Evolutionary conservation across 441 rosid genomes (phyloP).

Genomic region (Brassica hybrid): DNA sequence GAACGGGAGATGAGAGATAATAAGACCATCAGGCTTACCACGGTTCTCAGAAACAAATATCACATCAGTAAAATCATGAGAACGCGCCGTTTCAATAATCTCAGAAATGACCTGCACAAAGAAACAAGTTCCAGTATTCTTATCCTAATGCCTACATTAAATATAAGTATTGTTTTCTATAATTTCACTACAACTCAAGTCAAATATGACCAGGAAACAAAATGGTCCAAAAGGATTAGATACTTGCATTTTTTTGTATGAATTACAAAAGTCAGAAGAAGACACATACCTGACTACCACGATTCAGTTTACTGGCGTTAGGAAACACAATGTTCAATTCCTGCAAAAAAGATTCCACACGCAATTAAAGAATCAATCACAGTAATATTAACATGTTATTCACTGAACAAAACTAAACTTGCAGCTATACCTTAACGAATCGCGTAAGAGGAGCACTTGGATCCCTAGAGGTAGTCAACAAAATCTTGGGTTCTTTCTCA

Average conservation of each 20-base stretch:
- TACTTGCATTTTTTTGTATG: background rate
- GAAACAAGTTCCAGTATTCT: constrained; percentile 5
- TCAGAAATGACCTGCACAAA: constrained; percentile 79
- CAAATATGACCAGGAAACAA: too few species aligned
- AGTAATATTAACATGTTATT: background rate
- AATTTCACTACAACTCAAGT: too few species aligned
- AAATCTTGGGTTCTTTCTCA: constrained; percentile 76
- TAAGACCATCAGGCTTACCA: constrained; percentile 91
- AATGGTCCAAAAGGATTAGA: background rate
- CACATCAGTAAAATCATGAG: constrained; percentile 92
- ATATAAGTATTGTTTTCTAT: background rate
- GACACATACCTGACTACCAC: constrained; percentile 81
- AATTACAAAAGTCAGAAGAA: background rate
- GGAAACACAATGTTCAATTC: constrained; percentile 90
- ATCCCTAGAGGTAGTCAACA: constrained; percentile 84
- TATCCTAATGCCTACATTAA: background rate
- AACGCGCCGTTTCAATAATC: constrained; percentile 84
- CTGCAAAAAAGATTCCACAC: constrained; percentile 45
- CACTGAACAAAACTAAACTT: background rate
- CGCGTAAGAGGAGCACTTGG: constrained; percentile 87
- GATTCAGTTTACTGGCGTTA: constrained; percentile 77
- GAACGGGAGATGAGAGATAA: constrained; percentile 86
- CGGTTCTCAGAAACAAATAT: constrained; percentile 90
- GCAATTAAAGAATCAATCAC: constrained; percentile 2
- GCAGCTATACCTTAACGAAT: constrained; percentile 69